These are phyloP conservation scores for Candida gorgasii DNA, from an alignment of 805 yeast species.

Conservation along the genomic window DNA sequence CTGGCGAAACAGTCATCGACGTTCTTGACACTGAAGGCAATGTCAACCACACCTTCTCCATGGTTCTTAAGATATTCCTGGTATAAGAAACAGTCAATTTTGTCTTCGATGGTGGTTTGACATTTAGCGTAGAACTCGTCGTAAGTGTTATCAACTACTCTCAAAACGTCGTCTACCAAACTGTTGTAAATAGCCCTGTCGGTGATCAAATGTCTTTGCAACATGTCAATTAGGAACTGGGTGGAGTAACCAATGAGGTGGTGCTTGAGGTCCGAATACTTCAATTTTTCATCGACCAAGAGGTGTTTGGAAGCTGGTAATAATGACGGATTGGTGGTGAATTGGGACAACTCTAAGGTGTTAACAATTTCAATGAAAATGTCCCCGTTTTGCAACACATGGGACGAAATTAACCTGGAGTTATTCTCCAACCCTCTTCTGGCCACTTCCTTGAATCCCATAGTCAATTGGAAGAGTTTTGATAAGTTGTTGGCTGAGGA, in stretches of 20 bases:
- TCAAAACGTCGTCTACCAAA: background rate
- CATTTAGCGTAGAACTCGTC: slow-evolving; percentile 7
- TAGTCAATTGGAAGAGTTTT: slow-evolving; percentile 47
- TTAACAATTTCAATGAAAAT: slow-evolving; percentile 51
- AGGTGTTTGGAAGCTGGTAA: slow-evolving; percentile 6
- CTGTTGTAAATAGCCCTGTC: background rate
- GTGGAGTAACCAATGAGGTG: background rate
- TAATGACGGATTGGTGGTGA: slow-evolving; percentile 7
- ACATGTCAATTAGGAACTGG: background rate
- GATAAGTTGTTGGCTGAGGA: slow-evolving; percentile 73
- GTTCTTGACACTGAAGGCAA: slow-evolving; percentile 62
- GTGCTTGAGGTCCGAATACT: slow-evolving; percentile 4
- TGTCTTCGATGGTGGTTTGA: slow-evolving; percentile 7
- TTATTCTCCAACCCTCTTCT: slow-evolving; percentile 70
- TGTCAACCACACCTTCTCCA: slow-evolving; percentile 82
- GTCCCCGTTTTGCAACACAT: slow-evolving; percentile 60
- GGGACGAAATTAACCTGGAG: slow-evolving; percentile 51
- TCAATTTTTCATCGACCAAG: slow-evolving; percentile 7
- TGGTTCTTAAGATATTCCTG: slow-evolving; percentile 40
- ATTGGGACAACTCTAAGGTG: slow-evolving; percentile 27
- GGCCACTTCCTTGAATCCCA: slow-evolving; percentile 68
- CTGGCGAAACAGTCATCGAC: slow-evolving; percentile 43
- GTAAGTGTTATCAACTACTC: slow-evolving; percentile 1
- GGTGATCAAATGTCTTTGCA: slow-evolving; percentile 2
- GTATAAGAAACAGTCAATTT: slow-evolving; percentile 5